These are phyloP conservation scores for Monilinia fructicola DNA, from an alignment of 2,329 filamentous ascomycete genomes.

Conservation along the genomic window DNA sequence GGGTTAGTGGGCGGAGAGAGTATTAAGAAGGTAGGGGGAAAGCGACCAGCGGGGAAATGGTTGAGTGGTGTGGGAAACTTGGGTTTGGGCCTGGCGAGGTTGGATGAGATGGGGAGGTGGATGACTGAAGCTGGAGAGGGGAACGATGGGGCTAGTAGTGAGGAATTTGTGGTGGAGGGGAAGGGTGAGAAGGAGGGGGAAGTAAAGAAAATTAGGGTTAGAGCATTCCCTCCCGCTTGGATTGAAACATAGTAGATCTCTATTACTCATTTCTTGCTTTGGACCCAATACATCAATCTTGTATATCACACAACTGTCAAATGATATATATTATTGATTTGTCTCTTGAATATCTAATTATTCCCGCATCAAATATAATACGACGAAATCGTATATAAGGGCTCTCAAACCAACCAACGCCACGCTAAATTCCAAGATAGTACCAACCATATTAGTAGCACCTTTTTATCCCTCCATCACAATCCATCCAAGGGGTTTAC, in stretches of 20 bases:
- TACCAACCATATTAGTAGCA: slow-evolving; percentile 1
- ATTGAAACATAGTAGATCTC: slow-evolving; percentile 27
- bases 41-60: slow-evolving; percentile 77
- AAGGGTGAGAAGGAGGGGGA: slow-evolving; percentile 41
- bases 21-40: slow-evolving; percentile 42
- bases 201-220: slow-evolving; percentile 55
- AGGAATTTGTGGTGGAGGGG: slow-evolving; percentile 51
- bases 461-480: neutral
- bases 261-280: neutral
- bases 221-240: slow-evolving; percentile 86
- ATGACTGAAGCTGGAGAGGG: slow-evolving; percentile 57
- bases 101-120: slow-evolving; percentile 88
- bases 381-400: neutral
- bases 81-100: slow-evolving; percentile 79
- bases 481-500: neutral
- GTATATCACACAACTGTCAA: neutral
- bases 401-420: slow-evolving; percentile 29
- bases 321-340: neutral
- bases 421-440: slow-evolving; percentile 34
- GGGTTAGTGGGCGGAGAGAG: slow-evolving; percentile 39
- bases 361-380: neutral
- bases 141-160: slow-evolving; percentile 50
- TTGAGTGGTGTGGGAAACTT: slow-evolving; percentile 78
- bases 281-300: neutral
- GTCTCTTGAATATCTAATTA: slow-evolving; percentile 5